These are phyloP conservation scores for Tetrahymena malaccensis DNA, from an alignment of 73 alveolate species.

Conservation along the genomic window DNA sequence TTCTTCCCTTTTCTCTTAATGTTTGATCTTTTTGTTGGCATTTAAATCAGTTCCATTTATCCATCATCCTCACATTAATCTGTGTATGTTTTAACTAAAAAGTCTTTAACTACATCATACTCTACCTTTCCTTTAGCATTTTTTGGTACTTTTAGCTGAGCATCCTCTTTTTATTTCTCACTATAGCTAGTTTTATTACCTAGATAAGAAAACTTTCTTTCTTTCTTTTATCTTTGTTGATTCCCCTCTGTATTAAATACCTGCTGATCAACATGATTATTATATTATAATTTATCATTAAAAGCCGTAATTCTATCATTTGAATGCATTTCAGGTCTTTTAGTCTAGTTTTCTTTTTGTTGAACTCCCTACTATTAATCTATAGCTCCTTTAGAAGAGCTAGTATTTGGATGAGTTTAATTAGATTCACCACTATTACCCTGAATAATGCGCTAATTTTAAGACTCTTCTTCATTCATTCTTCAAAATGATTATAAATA, in stretches of 20 bases:
- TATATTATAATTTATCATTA: not conserved
- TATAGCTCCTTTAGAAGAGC: too few species aligned
- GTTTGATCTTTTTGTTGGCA: not conserved
- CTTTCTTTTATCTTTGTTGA: not conserved
- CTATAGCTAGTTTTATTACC: not conserved
- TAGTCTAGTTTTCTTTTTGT: not conserved
- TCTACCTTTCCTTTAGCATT: not conserved
- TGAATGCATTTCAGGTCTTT: not conserved
- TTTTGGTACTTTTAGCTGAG: not conserved
- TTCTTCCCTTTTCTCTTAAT: not conserved
- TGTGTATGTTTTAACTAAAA: not conserved
- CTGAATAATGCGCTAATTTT: not conserved
- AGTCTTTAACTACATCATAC: not conserved
- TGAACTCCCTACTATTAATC: not conserved
- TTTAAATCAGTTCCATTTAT: not conserved
- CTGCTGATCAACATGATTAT: not conserved
- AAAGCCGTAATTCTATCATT: not conserved
- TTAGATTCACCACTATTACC: not conserved
- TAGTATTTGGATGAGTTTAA: not conserved
- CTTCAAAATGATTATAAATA: not conserved
- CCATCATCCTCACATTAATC: not conserved
- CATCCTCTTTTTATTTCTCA: not conserved
- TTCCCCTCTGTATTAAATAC: not conserved
- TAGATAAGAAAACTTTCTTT: not conserved
- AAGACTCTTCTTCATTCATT: not conserved